A percentile compares a stretch with the other conserved stretches of the same genome.
These are phyloP conservation scores for Melampsora americana DNA, from an alignment of 1,284 basidiomycete genomes.

Conservation along the genomic window DNA sequence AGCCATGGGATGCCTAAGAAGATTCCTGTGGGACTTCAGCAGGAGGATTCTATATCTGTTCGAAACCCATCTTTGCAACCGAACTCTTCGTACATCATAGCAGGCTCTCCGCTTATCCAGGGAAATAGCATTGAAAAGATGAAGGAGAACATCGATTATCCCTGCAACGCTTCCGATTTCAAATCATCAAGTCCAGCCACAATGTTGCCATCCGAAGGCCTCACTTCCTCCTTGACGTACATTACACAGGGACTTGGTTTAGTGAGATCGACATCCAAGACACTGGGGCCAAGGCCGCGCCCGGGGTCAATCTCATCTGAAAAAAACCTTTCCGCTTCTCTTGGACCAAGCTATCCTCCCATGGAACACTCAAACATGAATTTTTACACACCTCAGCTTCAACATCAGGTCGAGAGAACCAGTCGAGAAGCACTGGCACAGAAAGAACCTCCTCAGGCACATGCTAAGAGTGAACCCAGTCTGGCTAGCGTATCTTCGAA, in stretches of 20 bases:
- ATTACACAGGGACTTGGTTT: slow-evolving; percentile 4
- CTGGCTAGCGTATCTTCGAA: not conserved
- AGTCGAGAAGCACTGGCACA: too few relatives aligned
- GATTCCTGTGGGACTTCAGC: not conserved
- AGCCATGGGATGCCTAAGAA: slow-evolving; percentile 5
- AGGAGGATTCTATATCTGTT: not conserved
- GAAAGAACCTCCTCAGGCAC: not conserved
- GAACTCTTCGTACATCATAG: not conserved
- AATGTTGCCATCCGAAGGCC: not conserved
- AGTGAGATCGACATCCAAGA: not conserved
- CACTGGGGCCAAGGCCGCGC: not conserved
- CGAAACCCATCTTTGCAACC: not conserved
- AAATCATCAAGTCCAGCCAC: not conserved
- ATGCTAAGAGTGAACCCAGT: not conserved
- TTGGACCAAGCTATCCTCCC: not conserved
- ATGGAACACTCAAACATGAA: too few relatives aligned
- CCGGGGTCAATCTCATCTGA: not conserved
- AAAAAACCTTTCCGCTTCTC: not conserved
- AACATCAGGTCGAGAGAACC: too few relatives aligned
- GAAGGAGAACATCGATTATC: not conserved
- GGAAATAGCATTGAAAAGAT: too few relatives aligned
- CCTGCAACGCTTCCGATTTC: not conserved
- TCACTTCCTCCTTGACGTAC: not conserved
- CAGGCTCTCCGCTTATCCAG: not conserved
- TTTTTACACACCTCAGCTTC: too few relatives aligned